Percentiles rank a stretch among this genome's conserved stretches.
These are phyloP conservation scores for Pleurotus tuber-regium DNA, from an alignment of 768 basidiomycete species.

Conservation along the genomic window DNA sequence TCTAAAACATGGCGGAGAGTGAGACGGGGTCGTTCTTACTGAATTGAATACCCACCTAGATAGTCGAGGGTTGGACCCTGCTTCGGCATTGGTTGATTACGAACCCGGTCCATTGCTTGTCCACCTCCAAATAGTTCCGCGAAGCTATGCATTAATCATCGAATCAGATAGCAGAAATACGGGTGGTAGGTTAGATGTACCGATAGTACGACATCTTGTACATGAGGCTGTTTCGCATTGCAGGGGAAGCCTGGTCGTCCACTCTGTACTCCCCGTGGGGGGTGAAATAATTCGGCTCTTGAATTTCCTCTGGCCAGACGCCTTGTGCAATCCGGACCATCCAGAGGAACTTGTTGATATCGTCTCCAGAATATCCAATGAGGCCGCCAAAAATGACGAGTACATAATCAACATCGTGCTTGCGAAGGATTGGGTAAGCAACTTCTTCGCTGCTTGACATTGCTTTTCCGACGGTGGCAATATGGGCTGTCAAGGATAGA, in stretches of 20 bases:
- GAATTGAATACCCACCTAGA: constrained; percentile 58
- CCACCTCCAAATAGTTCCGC: constrained; percentile 78
- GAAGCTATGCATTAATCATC: constrained; percentile 50
- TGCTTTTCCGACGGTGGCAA: constrained; percentile 98
- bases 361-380: constrained; percentile 96
- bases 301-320: constrained; percentile 97
- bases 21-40: constrained; percentile 1
- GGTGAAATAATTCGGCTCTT: constrained; percentile 93
- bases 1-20: constrained; percentile 43
- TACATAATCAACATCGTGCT: constrained; percentile 97
- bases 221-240: constrained; percentile 97
- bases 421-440: constrained; percentile 94
- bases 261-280: constrained; percentile 89
- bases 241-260: constrained; percentile 76
- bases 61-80: constrained; percentile 82
- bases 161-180: constrained; percentile 4
- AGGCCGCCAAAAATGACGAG: constrained; percentile 97
- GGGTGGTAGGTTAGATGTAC: constrained; percentile 30
- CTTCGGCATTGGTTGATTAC: constrained; percentile 80
- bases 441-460: constrained; percentile 95
- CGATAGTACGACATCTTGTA: constrained; percentile 99
- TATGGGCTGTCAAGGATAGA: constrained; percentile 65
- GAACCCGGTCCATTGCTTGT: constrained; percentile 79
- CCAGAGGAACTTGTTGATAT: constrained; percentile 99
- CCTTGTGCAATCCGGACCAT: constrained; percentile 96